Conservation (phyloP, 2,329 filamentous ascomycete genomes). For the Fusarium sulawesiense region DNA sequence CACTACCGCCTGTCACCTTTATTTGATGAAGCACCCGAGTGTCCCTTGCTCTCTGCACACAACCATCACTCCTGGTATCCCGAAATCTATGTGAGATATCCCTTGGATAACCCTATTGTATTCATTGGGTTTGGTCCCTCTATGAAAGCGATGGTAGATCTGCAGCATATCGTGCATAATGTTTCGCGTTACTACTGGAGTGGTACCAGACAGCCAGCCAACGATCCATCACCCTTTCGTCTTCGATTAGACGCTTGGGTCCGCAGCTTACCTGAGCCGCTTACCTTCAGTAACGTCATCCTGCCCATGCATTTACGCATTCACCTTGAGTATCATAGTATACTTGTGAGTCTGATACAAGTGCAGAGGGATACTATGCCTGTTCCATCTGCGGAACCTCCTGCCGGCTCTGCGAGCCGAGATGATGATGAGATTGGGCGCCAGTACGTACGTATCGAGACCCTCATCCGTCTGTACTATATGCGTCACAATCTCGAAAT, state of each 20-base stretch:
- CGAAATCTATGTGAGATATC: neutral
- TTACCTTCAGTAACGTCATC: neutral
- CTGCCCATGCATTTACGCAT: neutral
- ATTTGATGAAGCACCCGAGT: neutral
- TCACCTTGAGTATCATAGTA: neutral
- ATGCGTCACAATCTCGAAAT: neutral
- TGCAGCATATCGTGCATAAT: neutral
- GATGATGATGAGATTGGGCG: neutral
- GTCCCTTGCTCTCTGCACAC: neutral
- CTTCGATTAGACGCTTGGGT: neutral
- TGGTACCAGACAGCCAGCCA: neutral
- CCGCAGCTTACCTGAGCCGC: neutral
- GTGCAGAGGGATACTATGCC: neutral
- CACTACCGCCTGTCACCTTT: neutral
- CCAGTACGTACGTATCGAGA: neutral
- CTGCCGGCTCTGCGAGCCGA: neutral
- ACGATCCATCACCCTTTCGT: neutral
- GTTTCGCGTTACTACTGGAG: neutral
- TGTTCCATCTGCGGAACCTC: rapidly evolving
- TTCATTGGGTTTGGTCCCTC: neutral
- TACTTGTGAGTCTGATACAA: neutral
- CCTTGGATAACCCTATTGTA: neutral
- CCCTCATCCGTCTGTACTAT: neutral
- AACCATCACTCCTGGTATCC: neutral
- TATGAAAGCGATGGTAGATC: neutral